Base-by-base conservation (phyloP, 2,329 filamentous ascomycete genomes). In the Cyanodermella asteris region DNA sequence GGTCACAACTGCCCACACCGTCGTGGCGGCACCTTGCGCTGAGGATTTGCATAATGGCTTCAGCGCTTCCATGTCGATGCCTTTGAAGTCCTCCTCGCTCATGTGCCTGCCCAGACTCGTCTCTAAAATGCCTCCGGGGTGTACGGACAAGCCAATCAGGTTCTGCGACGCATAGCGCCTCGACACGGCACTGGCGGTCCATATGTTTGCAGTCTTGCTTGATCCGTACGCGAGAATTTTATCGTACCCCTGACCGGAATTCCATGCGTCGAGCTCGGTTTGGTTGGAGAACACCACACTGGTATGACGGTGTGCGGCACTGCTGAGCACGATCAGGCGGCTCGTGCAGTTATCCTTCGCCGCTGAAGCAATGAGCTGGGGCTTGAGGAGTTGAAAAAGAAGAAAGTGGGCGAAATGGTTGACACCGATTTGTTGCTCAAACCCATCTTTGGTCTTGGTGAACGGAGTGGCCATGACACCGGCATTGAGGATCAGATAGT, bases 351-450 rank as follows among this genome's bases (percentile, higher is more conserved):
- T 57, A 0, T 32, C 28, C 0, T 49, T 39, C 0, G 45, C 50
- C 2, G 46, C 34, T 4, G 46, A 45, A 0, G 44, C 33, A 0
- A 62, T 38, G 5, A 65, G 37, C 0, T 47, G 36, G 0, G 47
- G 38, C 14, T 55, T 55, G 15, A 67, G 43, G 2, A 63, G 47
- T 14, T 59, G 45, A 30, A 61, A 56, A 9, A 66, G 46, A 0
- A 64, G 47, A 42, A 65, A 66, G 33, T 64, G 56, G 6, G 43
- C 49, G 2, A 68, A 41, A 35, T 66, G 53, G 36, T 65, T 64
- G 5, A 49, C 55, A 17, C 50, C 60, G 30, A 66, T 56, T 28
- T 65, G 59, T 0, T 38, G 37, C 34, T 67, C 61, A 33, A 53
- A 53, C 13, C 55, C 56, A 31, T 61, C 56, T 13, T 34, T 33